phyloP scores from a whole-genome alignment of 768 basidiomycete genomes.

The Termitomyces sp. region DNA sequence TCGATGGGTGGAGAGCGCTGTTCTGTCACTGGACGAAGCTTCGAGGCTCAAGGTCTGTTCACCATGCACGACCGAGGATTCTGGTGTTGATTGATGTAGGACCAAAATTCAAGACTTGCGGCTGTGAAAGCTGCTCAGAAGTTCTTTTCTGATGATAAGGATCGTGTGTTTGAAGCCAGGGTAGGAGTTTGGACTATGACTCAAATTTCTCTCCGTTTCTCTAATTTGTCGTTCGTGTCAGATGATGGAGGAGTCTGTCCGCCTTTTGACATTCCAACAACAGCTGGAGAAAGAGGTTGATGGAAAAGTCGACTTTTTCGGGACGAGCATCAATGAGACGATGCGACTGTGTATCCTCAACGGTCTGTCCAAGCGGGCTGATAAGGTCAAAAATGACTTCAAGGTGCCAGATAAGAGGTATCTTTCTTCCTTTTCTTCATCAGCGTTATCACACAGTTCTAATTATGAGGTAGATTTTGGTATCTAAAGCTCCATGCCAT shows the following conservation, averaged over 20 bases:
- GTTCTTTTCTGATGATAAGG: conserved; percentile 94
- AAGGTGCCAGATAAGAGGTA: conserved; percentile 94
- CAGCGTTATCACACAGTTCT: background rate
- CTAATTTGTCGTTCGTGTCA: conserved; percentile 23
- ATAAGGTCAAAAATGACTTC: conserved; percentile 85
- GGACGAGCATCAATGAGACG: conserved; percentile 83
- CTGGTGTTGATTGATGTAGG: conserved; percentile 36
- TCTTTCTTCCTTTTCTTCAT: conserved; percentile 10
- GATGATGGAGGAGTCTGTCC: conserved; percentile 88
- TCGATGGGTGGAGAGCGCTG: conserved; percentile 86
- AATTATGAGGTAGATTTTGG: conserved; percentile 72
- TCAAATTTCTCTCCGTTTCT: background rate
- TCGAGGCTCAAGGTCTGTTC: conserved; percentile 49
- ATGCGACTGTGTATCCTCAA: conserved; percentile 73
- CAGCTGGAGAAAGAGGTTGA: conserved; percentile 83
- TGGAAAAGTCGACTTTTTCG: conserved; percentile 75
- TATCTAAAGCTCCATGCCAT: conserved; percentile 85
- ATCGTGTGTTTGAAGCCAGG: conserved; percentile 86
- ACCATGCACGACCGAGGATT: background rate
- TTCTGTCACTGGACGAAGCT: conserved; percentile 84
- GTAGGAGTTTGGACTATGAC: conserved; percentile 28
- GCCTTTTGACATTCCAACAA: conserved; percentile 77
- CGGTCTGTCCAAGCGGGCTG: conserved; percentile 81
- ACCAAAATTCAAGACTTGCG: conserved; percentile 62
- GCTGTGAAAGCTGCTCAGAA: conserved; percentile 83